phyloP scores from a whole-genome alignment of 306 rosid species.

The Styphnolobium japonicum region DNA sequence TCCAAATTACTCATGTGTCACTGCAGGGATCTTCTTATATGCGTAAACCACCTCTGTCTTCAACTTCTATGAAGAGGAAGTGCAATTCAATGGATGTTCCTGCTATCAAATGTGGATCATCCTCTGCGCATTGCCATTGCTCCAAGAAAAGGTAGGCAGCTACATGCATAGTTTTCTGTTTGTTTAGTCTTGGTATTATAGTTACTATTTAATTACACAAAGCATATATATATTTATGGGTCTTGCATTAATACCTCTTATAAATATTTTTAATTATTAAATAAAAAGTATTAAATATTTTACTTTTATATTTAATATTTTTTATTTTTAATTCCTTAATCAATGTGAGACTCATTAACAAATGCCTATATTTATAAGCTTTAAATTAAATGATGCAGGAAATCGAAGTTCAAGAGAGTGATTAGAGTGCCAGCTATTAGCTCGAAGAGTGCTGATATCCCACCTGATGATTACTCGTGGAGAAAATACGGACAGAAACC shows the following conservation, averaged over 20 bases:
- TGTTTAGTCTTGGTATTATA: too few relatives aligned
- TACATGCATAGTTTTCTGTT: not conserved
- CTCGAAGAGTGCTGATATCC: slow-evolving; percentile 67
- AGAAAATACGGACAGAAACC: slow-evolving; percentile 93
- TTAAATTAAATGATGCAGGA: slow-evolving; percentile 42
- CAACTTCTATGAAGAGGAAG: slow-evolving; percentile 58
- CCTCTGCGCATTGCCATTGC: slow-evolving; percentile 69
- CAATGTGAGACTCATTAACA: too few relatives aligned
- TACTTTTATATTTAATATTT: too few relatives aligned
- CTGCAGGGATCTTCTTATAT: slow-evolving; percentile 42
- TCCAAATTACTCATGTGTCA: slow-evolving; percentile 55
- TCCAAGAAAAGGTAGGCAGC: slow-evolving; percentile 59
- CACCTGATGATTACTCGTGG: slow-evolving; percentile 81
- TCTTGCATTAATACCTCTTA: too few relatives aligned
- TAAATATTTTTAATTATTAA: too few relatives aligned
- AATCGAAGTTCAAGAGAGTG: slow-evolving; percentile 54
- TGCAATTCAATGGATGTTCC: slow-evolving; percentile 54
- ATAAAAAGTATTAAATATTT: too few relatives aligned
- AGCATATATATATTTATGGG: not conserved
- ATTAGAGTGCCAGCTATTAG: slow-evolving; percentile 75
- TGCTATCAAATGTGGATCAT: slow-evolving; percentile 44
- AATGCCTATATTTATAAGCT: too few relatives aligned
- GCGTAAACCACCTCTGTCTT: slow-evolving; percentile 61
- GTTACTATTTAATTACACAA: not conserved
- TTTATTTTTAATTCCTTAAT: too few relatives aligned